phyloP scores from a whole-genome alignment of 2,329 filamentous ascomycete species.

The Colletotrichum sp. region DNA sequence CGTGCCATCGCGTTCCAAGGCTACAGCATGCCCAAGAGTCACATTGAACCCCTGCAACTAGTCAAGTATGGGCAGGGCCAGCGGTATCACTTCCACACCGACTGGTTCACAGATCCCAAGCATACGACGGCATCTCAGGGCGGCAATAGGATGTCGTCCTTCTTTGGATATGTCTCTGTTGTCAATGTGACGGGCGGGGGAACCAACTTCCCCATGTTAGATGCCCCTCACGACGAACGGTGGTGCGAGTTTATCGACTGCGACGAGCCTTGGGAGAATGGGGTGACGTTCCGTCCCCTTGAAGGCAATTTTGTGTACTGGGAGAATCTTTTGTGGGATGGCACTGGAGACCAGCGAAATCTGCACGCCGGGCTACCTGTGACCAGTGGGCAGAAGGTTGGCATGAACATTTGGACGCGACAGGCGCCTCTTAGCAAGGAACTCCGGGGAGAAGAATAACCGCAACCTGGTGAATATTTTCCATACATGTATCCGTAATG shows the following conservation, averaged over 20 bases:
- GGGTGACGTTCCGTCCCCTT: constrained; percentile 52
- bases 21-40: constrained; percentile 34
- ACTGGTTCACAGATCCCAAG: constrained; percentile 50
- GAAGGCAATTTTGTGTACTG: constrained; percentile 55
- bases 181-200: constrained; percentile 48
- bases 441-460: constrained; percentile 31
- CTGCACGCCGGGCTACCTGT: constrained; percentile 53
- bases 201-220: constrained; percentile 52
- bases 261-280: constrained; percentile 49
- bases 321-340: constrained; percentile 46
- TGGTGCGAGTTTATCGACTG: constrained; percentile 47
- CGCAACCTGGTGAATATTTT: background rate
- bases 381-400: constrained; percentile 49
- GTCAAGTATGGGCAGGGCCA: constrained; percentile 50
- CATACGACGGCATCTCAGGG: constrained; percentile 40
- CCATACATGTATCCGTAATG: background rate
- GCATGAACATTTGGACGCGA: constrained; percentile 58
- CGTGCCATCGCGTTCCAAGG: constrained; percentile 52
- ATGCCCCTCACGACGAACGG: constrained; percentile 34
- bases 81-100: constrained; percentile 54
- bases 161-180: constrained; percentile 52
- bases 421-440: constrained; percentile 41
- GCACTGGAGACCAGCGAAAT: constrained; percentile 45
- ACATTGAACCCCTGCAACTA: constrained; percentile 53
- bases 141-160: constrained; percentile 49